Evolutionary conservation across 2,329 filamentous ascomycete genomes (phyloP).

Genomic region (Talaromyces funiculosus): DNA sequence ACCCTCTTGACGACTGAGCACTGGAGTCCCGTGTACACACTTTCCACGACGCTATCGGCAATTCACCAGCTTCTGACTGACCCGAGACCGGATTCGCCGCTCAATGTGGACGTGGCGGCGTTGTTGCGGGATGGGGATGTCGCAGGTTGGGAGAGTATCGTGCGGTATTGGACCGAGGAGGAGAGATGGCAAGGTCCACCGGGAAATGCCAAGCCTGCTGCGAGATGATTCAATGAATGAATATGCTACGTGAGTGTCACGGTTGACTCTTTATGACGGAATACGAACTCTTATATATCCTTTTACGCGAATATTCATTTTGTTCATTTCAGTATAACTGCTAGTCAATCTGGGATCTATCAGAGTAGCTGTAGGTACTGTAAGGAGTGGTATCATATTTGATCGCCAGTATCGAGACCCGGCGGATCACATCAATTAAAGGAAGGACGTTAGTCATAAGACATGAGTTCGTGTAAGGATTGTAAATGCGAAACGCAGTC

Average conservation of each 20-base stretch:
- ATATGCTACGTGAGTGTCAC: background rate
- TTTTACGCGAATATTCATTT: background rate
- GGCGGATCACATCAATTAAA: background rate
- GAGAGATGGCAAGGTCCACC: slow-evolving; percentile 39
- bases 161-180: slow-evolving; percentile 44
- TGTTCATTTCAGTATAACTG: no score
- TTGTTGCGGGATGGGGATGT: slow-evolving; percentile 42
- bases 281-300: slow-evolving; percentile 1
- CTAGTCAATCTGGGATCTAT: no score
- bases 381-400: background rate
- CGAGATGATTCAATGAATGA: slow-evolving; percentile 2
- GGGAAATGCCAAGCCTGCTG: slow-evolving; percentile 11
- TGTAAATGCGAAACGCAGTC: slow-evolving; percentile 12
- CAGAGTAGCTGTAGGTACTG: background rate
- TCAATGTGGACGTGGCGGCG: slow-evolving; percentile 46
- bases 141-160: slow-evolving; percentile 41
- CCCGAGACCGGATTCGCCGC: slow-evolving; percentile 42
- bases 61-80: slow-evolving; percentile 44
- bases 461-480: slow-evolving; percentile 13
- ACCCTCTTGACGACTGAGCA: slow-evolving; percentile 67
- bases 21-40: slow-evolving; percentile 82
- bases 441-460: slow-evolving; percentile 9
- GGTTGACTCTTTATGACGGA: background rate
- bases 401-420: background rate
- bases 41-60: slow-evolving; percentile 47